Base-by-base conservation (phyloP, 768 basidiomycete species). In the Tulasnella sp. region DNA sequence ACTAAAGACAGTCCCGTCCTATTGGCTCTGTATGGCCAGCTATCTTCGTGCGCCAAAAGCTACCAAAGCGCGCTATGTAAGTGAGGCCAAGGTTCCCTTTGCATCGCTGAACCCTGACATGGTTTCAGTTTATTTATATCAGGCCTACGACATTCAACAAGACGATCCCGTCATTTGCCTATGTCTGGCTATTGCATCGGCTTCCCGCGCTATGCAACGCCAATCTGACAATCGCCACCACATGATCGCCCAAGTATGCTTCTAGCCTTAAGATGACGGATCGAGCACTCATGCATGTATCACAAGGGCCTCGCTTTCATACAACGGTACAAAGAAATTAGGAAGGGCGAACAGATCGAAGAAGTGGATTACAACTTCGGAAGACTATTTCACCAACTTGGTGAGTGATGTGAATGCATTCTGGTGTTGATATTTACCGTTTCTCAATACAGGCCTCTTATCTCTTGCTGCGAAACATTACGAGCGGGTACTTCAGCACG, bases 291-390 rank as follows among this genome's bases (percentile, higher is more conserved):
- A 67, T 35, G 29, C 23, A 67, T 61, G 11, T 16, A n/a, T 61
- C 9, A 18, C 0, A 35, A 95, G 93, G 93, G 88, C 0, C 88
- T 96, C 87, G 94, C 93, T 0, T 98, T 96, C 83, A 84, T 98
- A 35, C 88, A 91, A 0, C 88, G 90, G 71, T 99, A 99, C 83
- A 89, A 95, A 23, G 86, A 86, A n/a, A 82, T 92, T 2, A 87
- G 92, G 18, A 85, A 85, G 2, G 83, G 86, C 2, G 86, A 85
- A 3, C 80, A 81, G n/a, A 72, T 88, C 32, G 88, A 90, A 39
- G 96, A 99, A 83, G 91, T 97, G 4, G 94, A 99, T 78, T 98
- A 89, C 83, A 99, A 99, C 83, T 93, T 96, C 82, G 97, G 92
- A 0, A 87, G 97, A 70, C 89, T 91, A 1, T 99, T 98, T 83